Conservation (phyloP, 352 stramenopile species). For the Phytophthora constricta region DNA sequence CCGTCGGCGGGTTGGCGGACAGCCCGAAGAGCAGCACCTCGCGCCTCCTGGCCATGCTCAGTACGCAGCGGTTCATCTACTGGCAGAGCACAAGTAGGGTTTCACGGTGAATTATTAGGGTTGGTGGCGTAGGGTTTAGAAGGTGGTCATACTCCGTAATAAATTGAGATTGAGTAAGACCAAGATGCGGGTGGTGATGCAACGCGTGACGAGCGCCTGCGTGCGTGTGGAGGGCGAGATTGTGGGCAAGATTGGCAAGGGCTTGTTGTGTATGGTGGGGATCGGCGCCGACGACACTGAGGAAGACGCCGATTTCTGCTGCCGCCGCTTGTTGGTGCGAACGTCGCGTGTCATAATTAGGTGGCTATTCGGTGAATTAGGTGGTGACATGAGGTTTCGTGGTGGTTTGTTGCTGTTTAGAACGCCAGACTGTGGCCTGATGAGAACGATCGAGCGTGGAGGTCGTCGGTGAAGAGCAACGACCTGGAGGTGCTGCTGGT, state of each 20-base stretch:
- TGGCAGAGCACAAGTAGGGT: background rate
- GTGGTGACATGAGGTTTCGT: too few species aligned
- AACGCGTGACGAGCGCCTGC: constrained; percentile 80
- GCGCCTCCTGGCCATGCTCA: constrained; percentile 20
- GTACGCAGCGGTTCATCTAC: background rate
- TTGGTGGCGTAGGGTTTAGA: constrained; percentile 14
- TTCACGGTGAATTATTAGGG: background rate
- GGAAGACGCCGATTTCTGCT: constrained; percentile 85
- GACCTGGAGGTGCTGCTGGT: constrained; percentile 85
- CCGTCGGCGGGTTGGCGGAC: constrained; percentile 87
- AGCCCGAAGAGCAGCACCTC: constrained; percentile 85
- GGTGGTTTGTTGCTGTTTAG: constrained; percentile 51
- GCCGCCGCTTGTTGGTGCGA: constrained; percentile 74
- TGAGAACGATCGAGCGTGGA: constrained; percentile 60
- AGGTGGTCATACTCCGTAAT: background rate
- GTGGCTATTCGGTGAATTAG: background rate
- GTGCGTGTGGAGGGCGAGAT: constrained; percentile 80
- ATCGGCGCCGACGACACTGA: constrained; percentile 81
- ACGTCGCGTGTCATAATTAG: constrained; percentile 1
- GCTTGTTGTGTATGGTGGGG: constrained; percentile 81
- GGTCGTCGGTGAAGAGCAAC: constrained; percentile 66
- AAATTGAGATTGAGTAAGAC: background rate
- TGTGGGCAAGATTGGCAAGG: constrained; percentile 78
- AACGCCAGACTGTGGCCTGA: constrained; percentile 85
- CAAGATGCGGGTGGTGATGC: constrained; percentile 80